Evolutionary conservation across 495 filamentous ascomycete genomes (phyloP).

Genomic region (Cryomyces minteri): DNA sequence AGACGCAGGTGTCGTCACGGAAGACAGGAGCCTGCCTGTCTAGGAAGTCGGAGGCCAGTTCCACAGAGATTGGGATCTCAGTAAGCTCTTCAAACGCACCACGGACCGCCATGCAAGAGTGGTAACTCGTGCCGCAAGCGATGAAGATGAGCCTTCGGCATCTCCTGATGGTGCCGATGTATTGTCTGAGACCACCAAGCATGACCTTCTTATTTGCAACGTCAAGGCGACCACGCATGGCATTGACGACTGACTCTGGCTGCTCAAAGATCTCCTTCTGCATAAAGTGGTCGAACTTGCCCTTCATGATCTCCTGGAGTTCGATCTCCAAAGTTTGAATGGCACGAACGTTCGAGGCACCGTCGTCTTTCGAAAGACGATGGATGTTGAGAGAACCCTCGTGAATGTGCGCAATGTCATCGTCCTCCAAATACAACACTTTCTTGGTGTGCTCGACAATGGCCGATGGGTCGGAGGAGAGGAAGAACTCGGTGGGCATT

Average conservation of each 20-base stretch:
- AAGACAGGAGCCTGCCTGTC: slow-evolving; percentile 97
- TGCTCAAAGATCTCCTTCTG: slow-evolving; percentile 99
- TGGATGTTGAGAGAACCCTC: slow-evolving; percentile 98
- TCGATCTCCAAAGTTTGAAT: slow-evolving; percentile 98
- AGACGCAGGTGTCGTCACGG: slow-evolving; percentile 97
- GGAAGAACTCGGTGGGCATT: slow-evolving; percentile 97
- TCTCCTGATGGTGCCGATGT: slow-evolving; percentile 87
- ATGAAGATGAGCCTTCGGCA: slow-evolving; percentile 97
- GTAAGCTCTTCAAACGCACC: slow-evolving; percentile 95
- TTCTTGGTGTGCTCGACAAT: slow-evolving; percentile 99
- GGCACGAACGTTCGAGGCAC: slow-evolving; percentile 84
- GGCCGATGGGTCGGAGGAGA: slow-evolving; percentile 93
- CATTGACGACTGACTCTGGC: slow-evolving; percentile 97
- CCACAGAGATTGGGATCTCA: slow-evolving; percentile 93
- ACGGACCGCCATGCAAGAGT: slow-evolving; percentile 98
- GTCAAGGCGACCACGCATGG: slow-evolving; percentile 96
- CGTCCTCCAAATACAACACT: slow-evolving; percentile 96
- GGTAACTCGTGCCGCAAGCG: slow-evolving; percentile 92
- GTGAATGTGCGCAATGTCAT: slow-evolving; percentile 98
- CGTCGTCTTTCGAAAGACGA: slow-evolving; percentile 89
- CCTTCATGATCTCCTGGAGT: slow-evolving; percentile 99
- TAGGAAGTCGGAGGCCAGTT: slow-evolving; percentile 94
- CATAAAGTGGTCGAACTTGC: slow-evolving; percentile 99
- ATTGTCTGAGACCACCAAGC: slow-evolving; percentile 84
- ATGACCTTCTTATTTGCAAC: slow-evolving; percentile 83